Evolutionary conservation across 352 stramenopile genomes (phyloP).

Genomic region (Phytophthora idaei): DNA sequence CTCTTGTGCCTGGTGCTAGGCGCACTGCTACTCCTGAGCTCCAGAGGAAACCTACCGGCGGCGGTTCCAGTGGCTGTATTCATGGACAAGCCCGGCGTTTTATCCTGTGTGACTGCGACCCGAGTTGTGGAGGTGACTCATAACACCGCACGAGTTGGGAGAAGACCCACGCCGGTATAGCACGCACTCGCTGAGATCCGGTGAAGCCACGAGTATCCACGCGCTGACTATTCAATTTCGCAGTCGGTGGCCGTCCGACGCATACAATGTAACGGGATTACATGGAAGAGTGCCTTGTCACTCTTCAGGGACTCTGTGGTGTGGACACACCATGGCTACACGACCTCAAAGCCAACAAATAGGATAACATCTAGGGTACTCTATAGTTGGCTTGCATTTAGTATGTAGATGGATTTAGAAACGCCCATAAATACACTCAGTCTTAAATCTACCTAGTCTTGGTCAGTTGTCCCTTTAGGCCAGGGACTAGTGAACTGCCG

Average conservation of each 20-base stretch:
- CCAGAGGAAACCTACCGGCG: not conserved
- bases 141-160: not conserved
- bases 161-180: not conserved
- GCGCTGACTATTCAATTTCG: not conserved
- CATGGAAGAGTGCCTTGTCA: too few species aligned
- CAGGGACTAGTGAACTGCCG: too few species aligned
- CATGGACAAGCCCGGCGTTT: not conserved
- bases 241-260: not conserved
- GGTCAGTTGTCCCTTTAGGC: too few species aligned
- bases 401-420: too few species aligned
- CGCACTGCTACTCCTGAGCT: not conserved
- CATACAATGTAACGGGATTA: not conserved
- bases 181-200: not conserved
- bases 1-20: constrained; percentile 12
- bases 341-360: too few species aligned
- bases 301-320: too few species aligned
- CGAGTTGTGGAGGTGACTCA: not conserved
- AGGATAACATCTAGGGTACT: too few species aligned
- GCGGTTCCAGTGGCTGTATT: not conserved
- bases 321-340: too few species aligned
- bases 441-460: too few species aligned
- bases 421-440: too few species aligned
- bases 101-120: not conserved
- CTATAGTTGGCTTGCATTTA: too few species aligned
- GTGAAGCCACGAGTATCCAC: not conserved